Conservation (phyloP, 2,329 filamentous ascomycete species). For the Coniosporium tulheliwenetii region DNA sequence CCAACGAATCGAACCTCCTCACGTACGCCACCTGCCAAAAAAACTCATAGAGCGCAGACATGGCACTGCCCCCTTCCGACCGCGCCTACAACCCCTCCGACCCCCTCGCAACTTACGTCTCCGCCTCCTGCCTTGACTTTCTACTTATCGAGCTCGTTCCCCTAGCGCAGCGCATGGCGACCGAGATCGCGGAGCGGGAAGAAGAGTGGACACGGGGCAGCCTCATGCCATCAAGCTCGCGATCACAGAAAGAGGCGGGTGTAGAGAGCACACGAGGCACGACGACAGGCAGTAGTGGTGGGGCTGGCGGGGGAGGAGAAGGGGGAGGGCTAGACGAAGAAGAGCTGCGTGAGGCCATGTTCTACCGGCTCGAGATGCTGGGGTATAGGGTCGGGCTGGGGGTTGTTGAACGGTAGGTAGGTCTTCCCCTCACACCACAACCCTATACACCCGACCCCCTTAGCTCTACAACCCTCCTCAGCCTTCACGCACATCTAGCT, state of each 20-base stretch:
- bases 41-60: too few species aligned
- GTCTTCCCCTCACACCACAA: conserved; percentile 2
- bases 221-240: neutral
- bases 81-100: conserved; percentile 36
- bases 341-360: conserved; percentile 70
- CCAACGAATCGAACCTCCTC: too few species aligned
- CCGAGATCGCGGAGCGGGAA: conserved; percentile 36
- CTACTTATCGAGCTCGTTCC: conserved; percentile 94
- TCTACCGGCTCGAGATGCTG: conserved; percentile 65
- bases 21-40: too few species aligned
- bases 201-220: conserved; percentile 8
- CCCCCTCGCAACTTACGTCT: conserved; percentile 60
- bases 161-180: conserved; percentile 73
- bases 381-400: conserved; percentile 90
- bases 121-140: conserved; percentile 78
- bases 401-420: conserved; percentile 65
- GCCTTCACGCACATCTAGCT: neutral
- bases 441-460: too few species aligned
- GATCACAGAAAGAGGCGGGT: neutral
- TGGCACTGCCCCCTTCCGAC: too few species aligned
- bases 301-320: conserved; percentile 9
- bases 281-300: conserved; percentile 6
- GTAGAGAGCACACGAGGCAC: conserved; percentile 5
- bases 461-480: neutral
- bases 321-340: conserved; percentile 47